These are phyloP conservation scores for Lodderomyces metapsilosis DNA, from an alignment of 1,139 yeast species.

Conservation along the genomic window DNA sequence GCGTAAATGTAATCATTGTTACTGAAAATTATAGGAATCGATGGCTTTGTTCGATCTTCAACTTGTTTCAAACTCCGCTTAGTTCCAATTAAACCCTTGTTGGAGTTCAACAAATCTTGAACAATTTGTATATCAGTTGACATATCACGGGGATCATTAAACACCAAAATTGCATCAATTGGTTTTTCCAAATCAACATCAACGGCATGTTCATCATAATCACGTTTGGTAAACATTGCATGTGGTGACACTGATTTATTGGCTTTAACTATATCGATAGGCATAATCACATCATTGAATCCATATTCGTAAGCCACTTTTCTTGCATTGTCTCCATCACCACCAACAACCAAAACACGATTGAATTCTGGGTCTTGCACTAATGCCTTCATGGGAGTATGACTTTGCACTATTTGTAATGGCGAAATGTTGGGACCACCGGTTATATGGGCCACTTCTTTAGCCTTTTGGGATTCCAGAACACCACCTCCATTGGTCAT, in stretches of 20 bases:
- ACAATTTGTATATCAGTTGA: conserved; percentile 82
- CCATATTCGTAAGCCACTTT: conserved; percentile 78
- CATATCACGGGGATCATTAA: conserved; percentile 91
- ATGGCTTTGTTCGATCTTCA: conserved; percentile 40
- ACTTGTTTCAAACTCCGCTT: conserved; percentile 26
- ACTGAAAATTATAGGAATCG: conserved; percentile 79
- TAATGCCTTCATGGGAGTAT: conserved; percentile 79
- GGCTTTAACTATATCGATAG: conserved; percentile 64
- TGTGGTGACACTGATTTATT: conserved; percentile 73
- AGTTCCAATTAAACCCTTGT: conserved; percentile 68
- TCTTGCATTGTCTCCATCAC: conserved; percentile 67
- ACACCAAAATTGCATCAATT: conserved; percentile 79
- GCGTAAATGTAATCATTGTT: conserved; percentile 92
- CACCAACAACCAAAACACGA: conserved; percentile 81
- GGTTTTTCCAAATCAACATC: conserved; percentile 34
- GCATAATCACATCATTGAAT: conserved; percentile 72
- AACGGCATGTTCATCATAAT: conserved; percentile 46
- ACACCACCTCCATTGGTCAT: conserved; percentile 95
- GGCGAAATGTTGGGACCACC: conserved; percentile 44
- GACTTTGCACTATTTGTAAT: conserved; percentile 80
- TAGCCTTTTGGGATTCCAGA: conserved; percentile 61
- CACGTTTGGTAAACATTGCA: conserved; percentile 50
- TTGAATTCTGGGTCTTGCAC: conserved; percentile 43
- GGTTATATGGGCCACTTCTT: conserved; percentile 52
- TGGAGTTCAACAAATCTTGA: conserved; percentile 66